These are phyloP conservation scores for Ailanthus altissimus DNA, from an alignment of 345 rosid genomes.

Conservation along the genomic window DNA sequence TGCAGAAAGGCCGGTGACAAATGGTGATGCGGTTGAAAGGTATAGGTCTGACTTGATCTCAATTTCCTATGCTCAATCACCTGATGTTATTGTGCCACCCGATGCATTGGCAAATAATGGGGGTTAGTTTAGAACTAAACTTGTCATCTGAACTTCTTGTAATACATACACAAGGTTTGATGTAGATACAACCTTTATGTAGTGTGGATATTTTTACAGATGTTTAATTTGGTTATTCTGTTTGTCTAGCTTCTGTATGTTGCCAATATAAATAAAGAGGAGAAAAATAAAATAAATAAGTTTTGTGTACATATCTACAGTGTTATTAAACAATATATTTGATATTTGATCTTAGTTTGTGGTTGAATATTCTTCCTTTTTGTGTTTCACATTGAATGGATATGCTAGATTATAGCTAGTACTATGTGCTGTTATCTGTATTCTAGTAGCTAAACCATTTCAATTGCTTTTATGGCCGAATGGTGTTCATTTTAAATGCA, in stretches of 20 bases:
- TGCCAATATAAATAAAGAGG: not conserved
- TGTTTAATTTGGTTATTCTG: not conserved
- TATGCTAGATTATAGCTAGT: not conserved
- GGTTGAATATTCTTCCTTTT: not conserved
- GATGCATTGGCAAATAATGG: not conserved
- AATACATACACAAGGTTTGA: not conserved
- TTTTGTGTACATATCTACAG: not conserved
- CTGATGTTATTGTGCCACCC: constrained; percentile 9
- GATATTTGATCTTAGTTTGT: not conserved
- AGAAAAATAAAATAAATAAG: too few relatives aligned
- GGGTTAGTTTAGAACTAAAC: not conserved
- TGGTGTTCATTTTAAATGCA: not conserved
- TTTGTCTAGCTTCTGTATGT: not conserved
- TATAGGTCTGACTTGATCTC: constrained; percentile 30
- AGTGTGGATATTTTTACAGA: not conserved
- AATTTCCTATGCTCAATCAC: constrained; percentile 17
- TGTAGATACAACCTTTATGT: not conserved
- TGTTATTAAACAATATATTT: not conserved
- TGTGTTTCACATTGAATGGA: not conserved
- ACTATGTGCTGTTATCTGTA: not conserved
- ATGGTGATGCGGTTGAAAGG: constrained; percentile 22
- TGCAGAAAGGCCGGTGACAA: not conserved
- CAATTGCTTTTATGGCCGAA: not conserved
- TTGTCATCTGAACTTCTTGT: not conserved
- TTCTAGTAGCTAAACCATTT: not conserved